Conservation (phyloP, 345 rosid species). For the Sonneratia alba region DNA sequence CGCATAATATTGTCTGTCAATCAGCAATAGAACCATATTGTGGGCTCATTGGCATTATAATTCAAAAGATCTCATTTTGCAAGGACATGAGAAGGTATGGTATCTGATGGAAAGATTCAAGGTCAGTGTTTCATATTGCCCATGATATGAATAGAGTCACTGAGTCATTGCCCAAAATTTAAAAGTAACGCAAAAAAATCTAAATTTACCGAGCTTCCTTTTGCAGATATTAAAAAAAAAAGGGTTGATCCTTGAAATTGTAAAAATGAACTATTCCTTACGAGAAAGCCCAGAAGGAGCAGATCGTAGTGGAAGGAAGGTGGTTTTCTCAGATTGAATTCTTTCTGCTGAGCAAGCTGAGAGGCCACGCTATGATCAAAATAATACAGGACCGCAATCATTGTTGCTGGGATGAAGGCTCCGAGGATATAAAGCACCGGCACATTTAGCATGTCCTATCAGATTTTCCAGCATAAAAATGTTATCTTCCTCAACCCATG, state of each 20-base stretch:
- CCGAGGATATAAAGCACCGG: constrained; percentile 71
- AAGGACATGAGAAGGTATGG: background rate
- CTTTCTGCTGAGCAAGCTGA: constrained; percentile 88
- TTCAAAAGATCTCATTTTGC: background rate
- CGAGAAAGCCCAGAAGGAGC: constrained; percentile 85
- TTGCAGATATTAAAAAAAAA: background rate
- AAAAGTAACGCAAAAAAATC: background rate
- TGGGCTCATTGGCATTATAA: background rate
- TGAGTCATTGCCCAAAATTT: background rate
- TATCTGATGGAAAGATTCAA: background rate
- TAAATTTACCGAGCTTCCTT: background rate
- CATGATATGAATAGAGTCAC: no score
- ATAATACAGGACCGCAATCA: constrained; percentile 88
- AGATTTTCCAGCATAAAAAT: background rate
- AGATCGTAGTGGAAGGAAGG: constrained; percentile 84
- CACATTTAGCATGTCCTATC: constrained; percentile 70
- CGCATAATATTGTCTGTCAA: constrained; percentile 14
- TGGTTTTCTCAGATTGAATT: constrained; percentile 83
- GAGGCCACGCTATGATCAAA: constrained; percentile 94
- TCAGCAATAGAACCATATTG: background rate
- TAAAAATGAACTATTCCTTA: constrained; percentile 12
- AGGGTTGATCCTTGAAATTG: background rate
- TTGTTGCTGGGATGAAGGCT: constrained; percentile 90
- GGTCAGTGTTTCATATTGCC: background rate
- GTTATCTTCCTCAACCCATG: background rate